Percentiles rank a stretch among this genome's conserved stretches.
Conservation (phyloP, 139 green algal genomes). For the Asterochloris erici region DNA sequence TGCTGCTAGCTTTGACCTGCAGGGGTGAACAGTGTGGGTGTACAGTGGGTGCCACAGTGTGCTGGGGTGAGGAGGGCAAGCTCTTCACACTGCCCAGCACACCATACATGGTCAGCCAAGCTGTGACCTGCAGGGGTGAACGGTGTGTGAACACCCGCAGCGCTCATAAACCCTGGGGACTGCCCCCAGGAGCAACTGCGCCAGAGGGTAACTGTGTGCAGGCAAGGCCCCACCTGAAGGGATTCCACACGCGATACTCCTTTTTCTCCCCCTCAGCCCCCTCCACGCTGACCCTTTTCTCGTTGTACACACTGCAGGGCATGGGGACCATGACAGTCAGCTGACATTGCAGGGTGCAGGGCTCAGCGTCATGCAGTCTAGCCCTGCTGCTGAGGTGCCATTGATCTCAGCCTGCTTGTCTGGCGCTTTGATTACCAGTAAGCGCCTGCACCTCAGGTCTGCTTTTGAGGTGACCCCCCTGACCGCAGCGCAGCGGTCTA, state of each 20-base stretch:
- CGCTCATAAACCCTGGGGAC: too few relatives aligned
- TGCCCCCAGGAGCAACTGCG: not conserved
- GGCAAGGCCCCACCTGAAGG: conserved; percentile 27
- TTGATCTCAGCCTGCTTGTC: not conserved
- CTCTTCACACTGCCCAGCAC: too few relatives aligned
- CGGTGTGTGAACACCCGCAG: too few relatives aligned
- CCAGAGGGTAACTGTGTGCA: not conserved
- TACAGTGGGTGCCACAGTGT: too few relatives aligned
- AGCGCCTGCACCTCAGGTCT: too few relatives aligned
- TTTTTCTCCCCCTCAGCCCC: conserved; percentile 75
- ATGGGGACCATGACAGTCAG: not conserved
- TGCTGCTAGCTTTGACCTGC: conserved; percentile 94
- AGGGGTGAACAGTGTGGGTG: conserved; percentile 47
- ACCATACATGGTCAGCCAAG: too few relatives aligned
- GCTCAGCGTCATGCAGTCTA: too few relatives aligned
- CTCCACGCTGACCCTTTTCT: conserved; percentile 97
- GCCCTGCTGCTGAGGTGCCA: not conserved
- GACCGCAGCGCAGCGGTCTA: too few relatives aligned
- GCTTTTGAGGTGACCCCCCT: too few relatives aligned
- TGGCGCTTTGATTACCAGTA: too few relatives aligned
- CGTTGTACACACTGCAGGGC: conserved; percentile 85
- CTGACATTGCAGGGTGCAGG: not conserved
- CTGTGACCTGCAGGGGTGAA: too few relatives aligned
- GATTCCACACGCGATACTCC: conserved; percentile 99
- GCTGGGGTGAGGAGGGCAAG: too few relatives aligned